Conservation (phyloP, 768 basidiomycete genomes). For the Mrakia blollopis region DNA sequence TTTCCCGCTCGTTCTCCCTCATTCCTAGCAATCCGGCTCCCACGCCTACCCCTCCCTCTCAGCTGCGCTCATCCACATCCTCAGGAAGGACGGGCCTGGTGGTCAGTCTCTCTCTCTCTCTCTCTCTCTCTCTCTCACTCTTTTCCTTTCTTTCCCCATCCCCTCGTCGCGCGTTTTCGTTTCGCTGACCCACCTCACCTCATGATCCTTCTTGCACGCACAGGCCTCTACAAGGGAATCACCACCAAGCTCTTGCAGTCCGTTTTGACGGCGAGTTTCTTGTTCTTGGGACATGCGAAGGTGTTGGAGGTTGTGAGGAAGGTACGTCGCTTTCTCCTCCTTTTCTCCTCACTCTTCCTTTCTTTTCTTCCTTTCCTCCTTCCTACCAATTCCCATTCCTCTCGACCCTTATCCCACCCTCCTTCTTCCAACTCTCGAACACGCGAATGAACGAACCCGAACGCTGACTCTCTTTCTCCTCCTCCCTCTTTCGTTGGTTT, state of each 20-base stretch:
- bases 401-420: neutral
- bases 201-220: neutral
- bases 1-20: neutral
- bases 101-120: neutral
- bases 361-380: no score
- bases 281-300: constrained; percentile 53
- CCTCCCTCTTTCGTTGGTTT: neutral
- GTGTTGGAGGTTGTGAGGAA: constrained; percentile 19
- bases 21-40: constrained; percentile 57
- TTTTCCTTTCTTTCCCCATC: constrained; percentile 7
- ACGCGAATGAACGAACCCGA: neutral
- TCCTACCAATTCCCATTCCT: no score
- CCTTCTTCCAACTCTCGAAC: neutral
- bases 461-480: neutral
- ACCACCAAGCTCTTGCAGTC: constrained; percentile 84
- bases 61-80: constrained; percentile 70
- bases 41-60: constrained; percentile 68
- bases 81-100: constrained; percentile 60
- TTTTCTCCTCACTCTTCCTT: neutral
- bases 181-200: neutral
- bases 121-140: neutral
- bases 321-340: neutral
- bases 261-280: constrained; percentile 85
- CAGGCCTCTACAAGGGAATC: constrained; percentile 80
- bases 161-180: constrained; percentile 12